Evolutionary conservation across 306 rosid genomes (phyloP), one percentile per base, ranked within the genome.

Genomic region (Lathyrus tuberosus): DNA sequence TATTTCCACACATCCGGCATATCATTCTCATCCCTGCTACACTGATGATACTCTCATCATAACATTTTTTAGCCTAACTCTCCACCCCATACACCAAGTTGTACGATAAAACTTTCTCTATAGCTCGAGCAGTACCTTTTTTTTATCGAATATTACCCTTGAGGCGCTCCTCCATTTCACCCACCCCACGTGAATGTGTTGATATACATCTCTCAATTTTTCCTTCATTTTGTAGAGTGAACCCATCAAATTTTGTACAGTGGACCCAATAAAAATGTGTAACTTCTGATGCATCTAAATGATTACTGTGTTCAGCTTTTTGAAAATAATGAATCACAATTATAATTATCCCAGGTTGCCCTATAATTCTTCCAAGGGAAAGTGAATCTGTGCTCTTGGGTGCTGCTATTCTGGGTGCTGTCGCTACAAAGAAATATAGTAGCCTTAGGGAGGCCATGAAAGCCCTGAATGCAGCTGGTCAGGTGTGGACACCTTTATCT

Each of bases 311-410:
- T 20, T 63, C 28, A 13, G 40, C 20, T 40, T 43, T 65, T 41
- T 35, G 6, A 46, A 57, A 70, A 73, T 62, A 33, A 2, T 47
- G 67, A 47, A 62, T 47, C 12, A 40, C 20, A 10, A 20, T 62
- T 56, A 67, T 67, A 20, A 60, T 72, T 69, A 44, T 66, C 71
- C 41, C 78, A 93, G 98, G 98, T 48, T 93, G 88, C 79, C 87
- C 97, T 49, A 87, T 93, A 79, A 83, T 93, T 85, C 89, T 93
- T 79, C 98, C 98, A 33, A 92, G 91, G 76, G 98, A 93, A 77
- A 87, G 84, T 56, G 96, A 93, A 77, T 85, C 98, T 58, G 96
- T 93, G 79, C 96, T 93, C 63, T 84, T 93, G 84, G 98, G 98
- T 64, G 96, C 98, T 79, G 87, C 98, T 59, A 93, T 90, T 84